Base-by-base conservation (phyloP, 2,329 filamentous ascomycete genomes). In the Hypoxylon sp. region DNA sequence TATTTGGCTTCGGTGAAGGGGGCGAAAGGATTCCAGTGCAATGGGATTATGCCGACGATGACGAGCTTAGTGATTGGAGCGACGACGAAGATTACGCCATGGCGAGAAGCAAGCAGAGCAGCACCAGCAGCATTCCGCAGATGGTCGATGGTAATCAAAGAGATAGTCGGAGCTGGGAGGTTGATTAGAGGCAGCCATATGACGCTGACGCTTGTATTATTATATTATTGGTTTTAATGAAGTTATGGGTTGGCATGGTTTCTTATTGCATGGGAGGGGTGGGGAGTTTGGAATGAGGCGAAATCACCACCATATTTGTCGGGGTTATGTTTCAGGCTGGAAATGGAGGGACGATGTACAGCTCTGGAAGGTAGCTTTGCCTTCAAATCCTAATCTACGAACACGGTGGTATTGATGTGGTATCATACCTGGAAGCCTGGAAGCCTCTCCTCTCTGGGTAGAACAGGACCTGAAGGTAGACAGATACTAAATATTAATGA, bases 41-140 rank as follows among this genome's bases (percentile, higher is more conserved):
- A 50, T 90, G 88, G 88, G 87, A 90, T 73, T 88, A 87, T 70
- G 83, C 82, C n/a, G 87, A 90, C 45, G 85, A 90, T 45, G 85
- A 84, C 11, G 82, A 82, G 25, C 82, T 85, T 38, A 85, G 86
- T 53, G 83, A 85, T 32, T 86, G 83, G 80, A 84, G 83, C 34
- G 87, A 87, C 70, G 87, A 90, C 68, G 78, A 81, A 53, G 78
- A 79, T 51, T 78, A 76, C 56, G 57, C 67, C 23, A 69, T 69
- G 19, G 63, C 73, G 48, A 71, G 57, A 34, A 67, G 45, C 45
- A 69, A 63, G 36, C 70, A 68, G 53, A 72, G 57, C 46, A 70
- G 63, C 63, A 67, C 25, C 50, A 74, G 60, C 64, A 67, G 59
- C 52, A 52, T 68, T 32, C 67, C 56, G 32, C 56, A 55, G 58